Percentiles rank a stretch among this genome's conserved stretches.
These are phyloP conservation scores for Pseudogymnoascus sp. DNA, from an alignment of 2,329 filamentous ascomycete genomes.

Conservation along the genomic window DNA sequence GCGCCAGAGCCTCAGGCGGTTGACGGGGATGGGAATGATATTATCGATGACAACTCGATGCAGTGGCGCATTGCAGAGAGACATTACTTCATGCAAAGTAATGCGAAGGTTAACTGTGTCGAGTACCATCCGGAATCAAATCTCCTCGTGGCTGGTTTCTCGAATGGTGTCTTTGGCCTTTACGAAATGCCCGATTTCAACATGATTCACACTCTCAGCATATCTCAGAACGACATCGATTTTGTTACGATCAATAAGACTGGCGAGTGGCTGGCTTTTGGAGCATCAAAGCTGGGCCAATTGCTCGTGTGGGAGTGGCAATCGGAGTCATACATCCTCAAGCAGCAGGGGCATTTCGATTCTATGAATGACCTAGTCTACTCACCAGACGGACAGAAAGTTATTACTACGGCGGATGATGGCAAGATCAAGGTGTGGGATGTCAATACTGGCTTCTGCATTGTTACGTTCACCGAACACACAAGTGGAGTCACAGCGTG, in stretches of 20 bases:
- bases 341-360: slow-evolving; percentile 96
- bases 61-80: slow-evolving; percentile 87
- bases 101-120: slow-evolving; percentile 81
- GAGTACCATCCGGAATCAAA: slow-evolving; percentile 80
- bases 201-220: slow-evolving; percentile 84
- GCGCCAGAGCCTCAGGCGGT: slow-evolving; percentile 41
- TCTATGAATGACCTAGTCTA: slow-evolving; percentile 90
- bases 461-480: slow-evolving; percentile 97
- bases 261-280: slow-evolving; percentile 95
- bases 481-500: slow-evolving; percentile 89
- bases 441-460: slow-evolving; percentile 89
- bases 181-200: slow-evolving; percentile 96
- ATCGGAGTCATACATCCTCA: slow-evolving; percentile 96
- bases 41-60: slow-evolving; percentile 58
- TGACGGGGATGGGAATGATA: slow-evolving; percentile 52
- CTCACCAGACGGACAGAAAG: slow-evolving; percentile 84
- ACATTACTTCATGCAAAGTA: slow-evolving; percentile 90
- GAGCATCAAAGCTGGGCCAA: slow-evolving; percentile 88
- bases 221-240: slow-evolving; percentile 95
- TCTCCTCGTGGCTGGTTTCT: slow-evolving; percentile 93
- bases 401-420: slow-evolving; percentile 91
- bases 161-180: slow-evolving; percentile 84
- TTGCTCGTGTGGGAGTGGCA: slow-evolving; percentile 99
- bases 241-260: slow-evolving; percentile 89
- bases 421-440: slow-evolving; percentile 99